Conservation (phyloP, 2,329 filamentous ascomycete genomes). For the Aspergillus brunneoviolaceus region DNA sequence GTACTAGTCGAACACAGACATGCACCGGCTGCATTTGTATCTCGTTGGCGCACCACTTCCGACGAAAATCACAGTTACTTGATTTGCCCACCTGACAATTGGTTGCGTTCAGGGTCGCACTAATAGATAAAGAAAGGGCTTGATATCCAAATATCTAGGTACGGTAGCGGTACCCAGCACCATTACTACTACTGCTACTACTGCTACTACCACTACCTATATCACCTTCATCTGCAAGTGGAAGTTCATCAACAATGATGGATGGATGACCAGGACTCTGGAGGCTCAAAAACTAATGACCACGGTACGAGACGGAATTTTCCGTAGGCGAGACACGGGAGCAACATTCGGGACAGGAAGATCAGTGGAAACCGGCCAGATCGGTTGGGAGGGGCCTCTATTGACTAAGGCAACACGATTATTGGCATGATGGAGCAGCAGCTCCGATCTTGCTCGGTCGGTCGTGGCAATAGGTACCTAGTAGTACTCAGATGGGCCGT, state of each 20-base stretch:
- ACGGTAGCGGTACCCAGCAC: no score
- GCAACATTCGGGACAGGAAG: slow-evolving; percentile 21
- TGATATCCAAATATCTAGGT: no score
- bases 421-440: slow-evolving; percentile 11
- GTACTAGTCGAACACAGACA: background rate
- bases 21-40: background rate
- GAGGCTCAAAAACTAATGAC: slow-evolving; percentile 1
- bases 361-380: slow-evolving; percentile 27
- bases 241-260: no score
- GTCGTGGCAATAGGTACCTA: slow-evolving; percentile 18
- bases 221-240: no score
- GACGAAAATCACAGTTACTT: background rate
- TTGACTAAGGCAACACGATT: slow-evolving; percentile 8
- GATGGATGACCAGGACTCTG: background rate
- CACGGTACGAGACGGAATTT: slow-evolving; percentile 22
- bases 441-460: slow-evolving; percentile 10
- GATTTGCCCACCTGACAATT: background rate
- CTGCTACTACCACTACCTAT: background rate
- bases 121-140: background rate
- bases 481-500: background rate
- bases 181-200: background rate
- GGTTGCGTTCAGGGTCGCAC: background rate
- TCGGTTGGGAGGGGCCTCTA: slow-evolving; percentile 17
- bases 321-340: slow-evolving; percentile 22
- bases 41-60: background rate